Evolutionary conservation across 164 flowering plant species (phyloP).

Genomic region (Dillenia suffruticosa): DNA sequence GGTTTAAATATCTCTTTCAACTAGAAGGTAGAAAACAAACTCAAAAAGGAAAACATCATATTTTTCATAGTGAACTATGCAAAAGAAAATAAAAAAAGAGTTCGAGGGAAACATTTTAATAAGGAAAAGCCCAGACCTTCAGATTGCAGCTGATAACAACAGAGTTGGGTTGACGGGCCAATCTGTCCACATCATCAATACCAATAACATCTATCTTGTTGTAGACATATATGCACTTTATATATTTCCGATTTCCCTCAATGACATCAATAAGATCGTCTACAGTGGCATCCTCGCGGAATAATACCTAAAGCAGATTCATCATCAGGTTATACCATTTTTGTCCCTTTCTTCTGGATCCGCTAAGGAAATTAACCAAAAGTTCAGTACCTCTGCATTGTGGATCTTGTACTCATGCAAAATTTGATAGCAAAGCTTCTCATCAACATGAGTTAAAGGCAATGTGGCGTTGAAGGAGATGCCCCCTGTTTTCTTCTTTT

Average conservation of each 20-base stretch:
- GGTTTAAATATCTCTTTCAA: not conserved
- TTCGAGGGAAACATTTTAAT: not conserved
- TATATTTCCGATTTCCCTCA: constrained; percentile 97
- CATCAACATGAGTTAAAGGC: constrained; percentile 85
- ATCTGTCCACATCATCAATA: constrained; percentile 94
- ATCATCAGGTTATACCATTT: not conserved
- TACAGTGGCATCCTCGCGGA: constrained; percentile 99
- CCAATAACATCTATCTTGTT: constrained; percentile 99
- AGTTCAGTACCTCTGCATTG: constrained; percentile 89
- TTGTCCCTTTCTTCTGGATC: too few species aligned
- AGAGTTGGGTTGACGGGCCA: constrained; percentile 94
- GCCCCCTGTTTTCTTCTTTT: constrained; percentile 97
- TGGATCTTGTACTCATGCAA: constrained; percentile 97
- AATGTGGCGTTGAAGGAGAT: constrained; percentile 88
- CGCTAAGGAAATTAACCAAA: not conserved
- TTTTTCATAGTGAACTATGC: not conserved
- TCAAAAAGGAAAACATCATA: not conserved
- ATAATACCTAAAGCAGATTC: constrained; percentile 51
- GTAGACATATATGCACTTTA: constrained; percentile 96
- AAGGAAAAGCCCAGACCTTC: constrained; percentile 42
- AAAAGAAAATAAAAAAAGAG: not conserved
- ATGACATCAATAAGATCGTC: constrained; percentile 99
- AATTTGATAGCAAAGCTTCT: constrained; percentile 97
- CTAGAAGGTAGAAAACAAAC: not conserved
- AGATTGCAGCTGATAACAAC: constrained; percentile 98